A percentile compares a stretch with the other conserved stretches of the same genome.
Evolutionary conservation across 2,329 filamentous ascomycete species (phyloP).

Genomic region (Raffaelea ambrosiae): DNA sequence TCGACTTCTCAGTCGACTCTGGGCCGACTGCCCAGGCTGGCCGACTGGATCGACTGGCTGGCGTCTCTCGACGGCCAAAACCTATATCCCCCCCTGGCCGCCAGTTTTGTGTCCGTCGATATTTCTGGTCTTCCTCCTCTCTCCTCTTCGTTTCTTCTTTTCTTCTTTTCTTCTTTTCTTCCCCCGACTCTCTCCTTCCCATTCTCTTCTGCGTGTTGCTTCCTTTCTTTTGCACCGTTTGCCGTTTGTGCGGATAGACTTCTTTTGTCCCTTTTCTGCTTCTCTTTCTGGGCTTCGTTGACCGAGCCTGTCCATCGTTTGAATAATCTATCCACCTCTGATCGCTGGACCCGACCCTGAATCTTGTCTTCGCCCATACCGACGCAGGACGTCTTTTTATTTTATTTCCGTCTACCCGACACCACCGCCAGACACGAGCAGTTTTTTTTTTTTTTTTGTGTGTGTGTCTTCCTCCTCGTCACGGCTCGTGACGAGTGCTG

Average conservation of each 20-base stretch:
- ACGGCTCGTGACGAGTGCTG: too few relatives aligned
- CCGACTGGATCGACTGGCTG: neutral
- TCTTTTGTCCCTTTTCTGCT: neutral
- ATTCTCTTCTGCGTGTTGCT: constrained; percentile 11
- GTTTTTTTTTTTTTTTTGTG: too few relatives aligned
- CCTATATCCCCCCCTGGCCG: neutral
- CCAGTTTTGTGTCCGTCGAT: neutral
- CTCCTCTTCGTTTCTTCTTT: constrained; percentile 1
- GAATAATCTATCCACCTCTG: neutral
- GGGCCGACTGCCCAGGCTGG: too few relatives aligned
- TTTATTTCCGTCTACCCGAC: too few relatives aligned
- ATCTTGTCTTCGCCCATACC: too few relatives aligned
- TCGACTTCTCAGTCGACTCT: too few relatives aligned
- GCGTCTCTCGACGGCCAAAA: neutral
- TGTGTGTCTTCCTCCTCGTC: too few relatives aligned
- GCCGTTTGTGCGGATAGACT: neutral
- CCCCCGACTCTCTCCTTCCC: constrained; percentile 3
- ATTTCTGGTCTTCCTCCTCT: neutral
- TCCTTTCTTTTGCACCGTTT: constrained; percentile 22
- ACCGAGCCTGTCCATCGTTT: constrained; percentile 1
- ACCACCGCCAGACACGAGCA: too few relatives aligned
- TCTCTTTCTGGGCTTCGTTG: too few relatives aligned
- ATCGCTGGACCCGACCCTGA: constrained; percentile 12
- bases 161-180: constrained; percentile 15
- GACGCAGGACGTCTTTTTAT: neutral